Conservation (phyloP, 176 grass and related monocot genomes). For the Carex myosuroides region DNA sequence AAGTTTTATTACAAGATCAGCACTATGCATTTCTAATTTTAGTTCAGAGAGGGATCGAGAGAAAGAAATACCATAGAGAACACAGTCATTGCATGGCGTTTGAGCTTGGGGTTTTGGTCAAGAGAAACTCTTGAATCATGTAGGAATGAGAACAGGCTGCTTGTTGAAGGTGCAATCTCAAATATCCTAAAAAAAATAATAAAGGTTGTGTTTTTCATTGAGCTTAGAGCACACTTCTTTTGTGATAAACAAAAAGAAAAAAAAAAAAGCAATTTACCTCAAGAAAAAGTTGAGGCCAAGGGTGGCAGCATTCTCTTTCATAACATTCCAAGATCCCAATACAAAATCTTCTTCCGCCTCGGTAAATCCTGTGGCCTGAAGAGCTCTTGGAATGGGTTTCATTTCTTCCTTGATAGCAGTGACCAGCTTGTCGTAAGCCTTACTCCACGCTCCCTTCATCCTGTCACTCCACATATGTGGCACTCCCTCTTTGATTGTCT, state of each 20-base stretch:
- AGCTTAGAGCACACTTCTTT: not conserved
- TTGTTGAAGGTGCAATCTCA: constrained; percentile 37
- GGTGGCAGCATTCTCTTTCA: constrained; percentile 27
- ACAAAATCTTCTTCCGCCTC: constrained; percentile 30
- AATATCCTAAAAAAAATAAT: constrained; percentile 21
- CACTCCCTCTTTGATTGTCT: constrained; percentile 58
- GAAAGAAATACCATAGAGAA: constrained; percentile 32
- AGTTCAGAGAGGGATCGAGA: not conserved
- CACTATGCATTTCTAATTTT: not conserved
- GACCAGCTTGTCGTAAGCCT: constrained; percentile 65
- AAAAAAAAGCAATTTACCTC: not conserved
- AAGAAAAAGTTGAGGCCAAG: constrained; percentile 36
- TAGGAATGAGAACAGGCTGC: constrained; percentile 28
- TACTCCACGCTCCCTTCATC: constrained; percentile 65
- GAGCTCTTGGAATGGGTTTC: constrained; percentile 32
- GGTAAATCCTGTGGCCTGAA: constrained; percentile 21
- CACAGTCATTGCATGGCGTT: constrained; percentile 27
- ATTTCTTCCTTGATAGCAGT: constrained; percentile 65
- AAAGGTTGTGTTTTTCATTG: not conserved
- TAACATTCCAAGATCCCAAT: constrained; percentile 29
- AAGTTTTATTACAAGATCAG: not conserved
- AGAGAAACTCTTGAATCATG: constrained; percentile 25
- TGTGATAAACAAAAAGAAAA: not conserved
- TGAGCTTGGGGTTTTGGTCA: constrained; percentile 39
- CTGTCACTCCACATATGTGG: constrained; percentile 54